phyloP scores from a whole-genome alignment of 139 green algal genomes.

The Auxenochlorella pyrenoidosa region DNA sequence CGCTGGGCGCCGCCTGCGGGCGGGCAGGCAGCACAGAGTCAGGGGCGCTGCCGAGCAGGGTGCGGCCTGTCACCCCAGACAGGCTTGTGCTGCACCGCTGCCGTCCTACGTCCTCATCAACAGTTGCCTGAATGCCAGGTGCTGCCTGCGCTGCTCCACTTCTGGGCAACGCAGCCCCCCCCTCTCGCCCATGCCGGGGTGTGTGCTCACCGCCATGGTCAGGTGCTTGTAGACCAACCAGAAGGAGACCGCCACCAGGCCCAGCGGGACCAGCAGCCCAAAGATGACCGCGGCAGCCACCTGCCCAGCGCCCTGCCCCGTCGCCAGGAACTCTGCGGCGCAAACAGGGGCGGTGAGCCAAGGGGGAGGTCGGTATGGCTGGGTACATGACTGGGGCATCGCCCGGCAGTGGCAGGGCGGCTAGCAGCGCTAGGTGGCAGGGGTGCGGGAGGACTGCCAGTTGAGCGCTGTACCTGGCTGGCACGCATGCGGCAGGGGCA shows the following conservation, averaged over 20 bases:
- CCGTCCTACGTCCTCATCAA: no score
- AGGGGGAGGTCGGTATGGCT: neutral
- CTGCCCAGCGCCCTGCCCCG: neutral
- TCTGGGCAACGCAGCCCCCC: no score
- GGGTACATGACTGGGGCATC: no score
- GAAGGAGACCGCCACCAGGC: neutral
- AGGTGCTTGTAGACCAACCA: slow-evolving; percentile 17
- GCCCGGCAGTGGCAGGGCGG: neutral
- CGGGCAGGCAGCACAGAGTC: neutral
- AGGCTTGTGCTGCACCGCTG: no score
- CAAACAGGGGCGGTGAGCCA: neutral
- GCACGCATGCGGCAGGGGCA: neutral
- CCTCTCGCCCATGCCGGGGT: neutral
- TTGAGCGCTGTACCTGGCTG: neutral
- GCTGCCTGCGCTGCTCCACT: no score
- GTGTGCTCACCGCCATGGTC: slow-evolving; percentile 14
- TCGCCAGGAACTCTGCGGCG: neutral
- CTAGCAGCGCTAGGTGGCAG: no score
- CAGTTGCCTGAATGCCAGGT: no score
- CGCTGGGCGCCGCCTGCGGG: neutral
- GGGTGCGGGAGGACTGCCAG: neutral
- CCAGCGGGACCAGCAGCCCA: slow-evolving; percentile 13
- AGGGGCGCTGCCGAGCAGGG: neutral
- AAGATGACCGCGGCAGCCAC: neutral
- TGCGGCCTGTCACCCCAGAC: no score